Conservation (phyloP, 1,284 basidiomycete genomes). For the Ustilago lituana region DNA sequence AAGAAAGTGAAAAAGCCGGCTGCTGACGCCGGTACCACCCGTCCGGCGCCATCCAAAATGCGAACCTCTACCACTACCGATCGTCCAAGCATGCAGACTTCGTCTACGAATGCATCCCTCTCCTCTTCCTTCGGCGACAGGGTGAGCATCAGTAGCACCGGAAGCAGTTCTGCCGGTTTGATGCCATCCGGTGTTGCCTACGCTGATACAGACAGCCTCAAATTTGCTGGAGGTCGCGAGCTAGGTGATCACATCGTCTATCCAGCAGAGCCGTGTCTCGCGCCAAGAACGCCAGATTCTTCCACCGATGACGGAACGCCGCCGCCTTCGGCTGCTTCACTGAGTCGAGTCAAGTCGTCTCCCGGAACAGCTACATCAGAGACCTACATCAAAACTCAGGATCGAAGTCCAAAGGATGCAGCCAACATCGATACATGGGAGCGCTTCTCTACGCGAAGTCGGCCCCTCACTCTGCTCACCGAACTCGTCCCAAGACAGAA, state of each 20-base stretch:
- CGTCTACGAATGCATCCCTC: slow-evolving; percentile 19
- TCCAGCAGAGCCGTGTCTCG: slow-evolving; percentile 28
- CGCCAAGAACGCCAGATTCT: slow-evolving; percentile 28
- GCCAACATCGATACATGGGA: slow-evolving; percentile 43
- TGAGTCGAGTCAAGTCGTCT: not conserved
- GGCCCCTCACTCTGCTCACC: slow-evolving; percentile 39
- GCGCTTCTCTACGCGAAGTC: slow-evolving; percentile 35
- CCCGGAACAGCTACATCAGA: slow-evolving; percentile 4
- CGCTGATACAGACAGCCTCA: slow-evolving; percentile 20
- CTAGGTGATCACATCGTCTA: slow-evolving; percentile 40
- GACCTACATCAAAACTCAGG: slow-evolving; percentile 31
- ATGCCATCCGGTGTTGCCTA: slow-evolving; percentile 13
- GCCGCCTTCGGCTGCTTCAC: not conserved
- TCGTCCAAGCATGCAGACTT: slow-evolving; percentile 13
- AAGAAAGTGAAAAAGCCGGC: slow-evolving; percentile 22
- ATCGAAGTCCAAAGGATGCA: slow-evolving; percentile 19
- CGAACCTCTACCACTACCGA: slow-evolving; percentile 1
- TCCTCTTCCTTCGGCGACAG: slow-evolving; percentile 9
- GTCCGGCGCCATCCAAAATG: not conserved
- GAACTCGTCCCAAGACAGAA: slow-evolving; percentile 39
- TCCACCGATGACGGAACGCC: slow-evolving; percentile 24
- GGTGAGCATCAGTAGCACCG: slow-evolving; percentile 7
- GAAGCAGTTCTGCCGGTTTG: slow-evolving; percentile 6
- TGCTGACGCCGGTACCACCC: not conserved
- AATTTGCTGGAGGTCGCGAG: slow-evolving; percentile 35